phyloP scores from a whole-genome alignment of 768 basidiomycete genomes.

The Amanita brunnescens region DNA sequence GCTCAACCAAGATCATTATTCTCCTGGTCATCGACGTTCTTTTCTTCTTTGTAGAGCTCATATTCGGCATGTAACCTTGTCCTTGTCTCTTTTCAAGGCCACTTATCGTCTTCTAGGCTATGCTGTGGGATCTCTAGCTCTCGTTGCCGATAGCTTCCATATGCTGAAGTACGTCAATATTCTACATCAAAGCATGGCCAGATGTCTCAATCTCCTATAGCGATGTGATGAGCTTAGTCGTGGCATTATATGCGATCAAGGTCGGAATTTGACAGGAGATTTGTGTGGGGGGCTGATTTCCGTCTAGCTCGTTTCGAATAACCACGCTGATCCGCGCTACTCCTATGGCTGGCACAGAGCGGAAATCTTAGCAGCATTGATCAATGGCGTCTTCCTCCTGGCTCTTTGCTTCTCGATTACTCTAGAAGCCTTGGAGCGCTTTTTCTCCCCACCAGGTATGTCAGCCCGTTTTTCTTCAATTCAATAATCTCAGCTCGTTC shows the following conservation, averaged over 20 bases:
- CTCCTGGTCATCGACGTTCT: slow-evolving; percentile 77
- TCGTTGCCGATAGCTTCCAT: slow-evolving; percentile 96
- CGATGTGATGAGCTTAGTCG: slow-evolving; percentile 74
- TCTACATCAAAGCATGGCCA: neutral
- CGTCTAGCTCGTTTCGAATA: slow-evolving; percentile 53
- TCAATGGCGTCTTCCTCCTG: slow-evolving; percentile 95
- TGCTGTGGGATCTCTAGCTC: slow-evolving; percentile 91
- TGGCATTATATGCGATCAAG: slow-evolving; percentile 88
- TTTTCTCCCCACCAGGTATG: slow-evolving; percentile 77
- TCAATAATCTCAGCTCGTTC: slow-evolving; percentile 6
- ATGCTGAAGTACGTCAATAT: slow-evolving; percentile 81
- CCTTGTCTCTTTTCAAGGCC: slow-evolving; percentile 7
- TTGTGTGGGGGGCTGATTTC: slow-evolving; percentile 1
- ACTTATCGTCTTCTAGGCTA: slow-evolving; percentile 48
- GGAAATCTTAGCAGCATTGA: slow-evolving; percentile 87
- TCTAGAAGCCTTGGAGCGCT: slow-evolving; percentile 85
- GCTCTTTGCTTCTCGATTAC: slow-evolving; percentile 95
- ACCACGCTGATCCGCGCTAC: slow-evolving; percentile 61
- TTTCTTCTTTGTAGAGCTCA: slow-evolving; percentile 84
- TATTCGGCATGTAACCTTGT: slow-evolving; percentile 45
- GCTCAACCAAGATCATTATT: slow-evolving; percentile 64
- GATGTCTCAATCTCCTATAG: slow-evolving; percentile 31
- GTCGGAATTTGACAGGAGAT: slow-evolving; percentile 21
- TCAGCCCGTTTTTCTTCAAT: neutral
- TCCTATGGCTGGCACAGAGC: slow-evolving; percentile 99